Conservation (phyloP, 441 rosid species). For the Macaranga tanarius region DNA sequence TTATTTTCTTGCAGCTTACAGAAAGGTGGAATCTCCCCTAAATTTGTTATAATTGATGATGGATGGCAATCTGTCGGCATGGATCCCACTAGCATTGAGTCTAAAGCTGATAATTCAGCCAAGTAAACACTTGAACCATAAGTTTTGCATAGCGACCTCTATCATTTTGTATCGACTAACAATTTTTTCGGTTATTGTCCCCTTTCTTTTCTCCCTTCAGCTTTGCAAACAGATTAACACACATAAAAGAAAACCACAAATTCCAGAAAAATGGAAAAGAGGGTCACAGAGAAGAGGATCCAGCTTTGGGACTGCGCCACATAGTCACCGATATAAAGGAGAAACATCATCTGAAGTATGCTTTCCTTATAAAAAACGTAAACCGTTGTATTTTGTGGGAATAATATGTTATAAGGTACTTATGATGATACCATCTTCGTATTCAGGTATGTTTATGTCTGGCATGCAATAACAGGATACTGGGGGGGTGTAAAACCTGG, state of each 20-base stretch:
- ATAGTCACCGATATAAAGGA: conserved; percentile 45
- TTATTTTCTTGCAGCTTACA: conserved; percentile 38
- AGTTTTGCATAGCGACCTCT: not conserved
- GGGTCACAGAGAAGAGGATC: conserved; percentile 52
- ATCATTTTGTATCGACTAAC: conserved; percentile 11
- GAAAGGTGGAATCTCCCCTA: conserved; percentile 56
- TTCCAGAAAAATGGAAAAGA: conserved; percentile 59
- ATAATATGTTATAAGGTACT: not conserved
- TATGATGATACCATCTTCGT: not conserved
- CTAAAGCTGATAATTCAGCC: conserved; percentile 57
- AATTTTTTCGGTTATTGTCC: not conserved
- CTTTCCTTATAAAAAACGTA: not conserved
- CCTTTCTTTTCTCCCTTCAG: conserved; percentile 30
- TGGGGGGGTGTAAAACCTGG: conserved; percentile 67
- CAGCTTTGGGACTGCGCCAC: conserved; percentile 49
- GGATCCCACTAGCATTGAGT: conserved; percentile 47
- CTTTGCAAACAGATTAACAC: conserved; percentile 55
- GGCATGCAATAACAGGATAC: conserved; percentile 77
- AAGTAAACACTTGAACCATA: conserved; percentile 40
- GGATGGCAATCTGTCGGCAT: conserved; percentile 69
- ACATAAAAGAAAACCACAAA: conserved; percentile 60
- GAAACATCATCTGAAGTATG: conserved; percentile 40
- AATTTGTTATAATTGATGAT: conserved; percentile 61
- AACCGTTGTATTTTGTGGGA: not conserved
- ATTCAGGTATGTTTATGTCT: conserved; percentile 53